A percentile compares a stretch with the other conserved stretches of the same genome.
Conservation (phyloP, 306 rosid species). For the Pachyrhizus erosus region DNA sequence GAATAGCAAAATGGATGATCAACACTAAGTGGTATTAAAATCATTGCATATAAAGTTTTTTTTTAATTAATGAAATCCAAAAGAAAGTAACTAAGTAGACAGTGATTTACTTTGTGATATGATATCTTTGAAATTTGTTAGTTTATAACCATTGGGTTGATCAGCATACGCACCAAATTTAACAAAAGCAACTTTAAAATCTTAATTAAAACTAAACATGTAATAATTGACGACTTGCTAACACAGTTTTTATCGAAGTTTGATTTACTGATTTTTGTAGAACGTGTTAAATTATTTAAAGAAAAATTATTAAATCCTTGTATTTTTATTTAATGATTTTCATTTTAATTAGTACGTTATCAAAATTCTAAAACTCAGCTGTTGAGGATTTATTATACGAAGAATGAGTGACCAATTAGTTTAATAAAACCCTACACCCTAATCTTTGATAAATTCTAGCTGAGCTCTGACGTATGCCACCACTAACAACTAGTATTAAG, state of each 20-base stretch:
- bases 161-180: too few species aligned
- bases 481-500: neutral
- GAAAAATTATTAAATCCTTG: neutral
- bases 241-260: neutral
- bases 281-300: neutral
- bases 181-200: neutral
- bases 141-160: neutral
- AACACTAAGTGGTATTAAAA: neutral
- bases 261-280: neutral
- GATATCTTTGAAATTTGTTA: neutral
- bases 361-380: neutral
- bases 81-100: neutral
- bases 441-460: neutral
- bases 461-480: neutral
- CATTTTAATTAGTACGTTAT: neutral
- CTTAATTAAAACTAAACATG: neutral
- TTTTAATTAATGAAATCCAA: neutral
- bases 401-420: neutral
- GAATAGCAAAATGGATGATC: neutral
- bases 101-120: neutral
- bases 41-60: neutral
- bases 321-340: neutral
- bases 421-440: neutral
- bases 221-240: neutral
- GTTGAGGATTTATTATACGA: neutral